A percentile compares a stretch with the other conserved stretches of the same genome.
Conservation (phyloP, 2,329 filamentous ascomycete genomes). For the Talaromyces sp. region DNA sequence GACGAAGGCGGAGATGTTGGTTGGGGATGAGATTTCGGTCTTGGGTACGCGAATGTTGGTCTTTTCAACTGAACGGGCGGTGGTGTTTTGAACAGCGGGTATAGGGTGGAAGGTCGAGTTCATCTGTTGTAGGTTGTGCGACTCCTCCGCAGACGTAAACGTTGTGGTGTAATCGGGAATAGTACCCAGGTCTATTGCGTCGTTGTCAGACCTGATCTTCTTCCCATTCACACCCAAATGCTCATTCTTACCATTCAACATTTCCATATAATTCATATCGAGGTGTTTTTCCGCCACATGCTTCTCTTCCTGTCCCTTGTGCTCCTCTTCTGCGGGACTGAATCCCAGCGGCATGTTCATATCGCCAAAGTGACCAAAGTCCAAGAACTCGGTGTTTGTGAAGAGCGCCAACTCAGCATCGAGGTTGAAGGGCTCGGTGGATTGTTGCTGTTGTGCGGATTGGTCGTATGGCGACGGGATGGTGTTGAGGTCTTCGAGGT, state of each 20-base stretch:
- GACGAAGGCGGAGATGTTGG: conserved; percentile 15
- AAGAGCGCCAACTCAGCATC: conserved; percentile 74
- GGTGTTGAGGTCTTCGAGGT: conserved; percentile 80
- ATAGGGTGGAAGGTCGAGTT: conserved; percentile 10
- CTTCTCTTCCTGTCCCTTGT: conserved; percentile 20
- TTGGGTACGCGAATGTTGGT: conserved; percentile 11
- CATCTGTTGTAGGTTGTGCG: conserved; percentile 18
- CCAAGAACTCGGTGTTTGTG: conserved; percentile 78
- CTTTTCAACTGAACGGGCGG: conserved; percentile 12
- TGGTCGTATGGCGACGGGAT: conserved; percentile 63
- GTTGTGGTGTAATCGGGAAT: conserved; percentile 31
- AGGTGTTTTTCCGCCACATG: conserved; percentile 24
- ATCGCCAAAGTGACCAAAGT: conserved; percentile 58
- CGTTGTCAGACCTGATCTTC: conserved; percentile 9
- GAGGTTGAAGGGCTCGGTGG: conserved; percentile 60
- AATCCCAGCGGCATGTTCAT: conserved; percentile 32
- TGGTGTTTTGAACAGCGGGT: conserved; percentile 12
- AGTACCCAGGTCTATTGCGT: conserved; percentile 31
- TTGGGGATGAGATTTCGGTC: conserved; percentile 18
- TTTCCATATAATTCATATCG: conserved; percentile 41
- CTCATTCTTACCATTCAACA: conserved; percentile 39
- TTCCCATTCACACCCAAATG: neutral
- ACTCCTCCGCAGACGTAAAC: conserved; percentile 26
- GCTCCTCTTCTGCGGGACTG: conserved; percentile 29
- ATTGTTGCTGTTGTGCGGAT: conserved; percentile 48